Base-by-base conservation (phyloP, 306 rosid species). In the Morella rubra region DNA sequence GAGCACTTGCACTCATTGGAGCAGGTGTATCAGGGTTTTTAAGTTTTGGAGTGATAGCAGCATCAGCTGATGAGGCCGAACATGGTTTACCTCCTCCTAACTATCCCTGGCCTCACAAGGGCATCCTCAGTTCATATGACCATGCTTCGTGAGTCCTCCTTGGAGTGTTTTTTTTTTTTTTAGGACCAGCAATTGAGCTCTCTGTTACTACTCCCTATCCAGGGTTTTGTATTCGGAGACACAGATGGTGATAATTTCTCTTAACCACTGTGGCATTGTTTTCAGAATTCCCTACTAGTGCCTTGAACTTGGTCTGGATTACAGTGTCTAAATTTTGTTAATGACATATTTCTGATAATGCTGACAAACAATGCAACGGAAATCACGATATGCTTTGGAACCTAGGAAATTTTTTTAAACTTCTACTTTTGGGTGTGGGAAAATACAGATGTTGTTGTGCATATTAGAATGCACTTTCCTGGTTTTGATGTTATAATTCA, bases 81-180 rank as follows among this genome's bases (percentile, higher is more conserved):
- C 98, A 96, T 75, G 98, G 99, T 76, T 88, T 96, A 64, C 97
- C 84, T 44, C 87, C 89, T 80, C 92, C 99, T 71, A 84, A 45
- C 89, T 96, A 92, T 87, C 99, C 99, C 44, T 96, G 99, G 99
- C 99, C 99, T 77, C 99, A 96, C 81, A n/a, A 82, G 72, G 99
- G 99, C 72, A 96, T 96, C 69, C 95, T 96, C 60, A 96, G 99
- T 79, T 96, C 99, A 81, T 96, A 96, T 68, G 99, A 96, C 73
- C 99, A 92, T 80, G 96, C 93, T 81, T 91, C 99, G 98, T 92
- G 71, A 87, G 99, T 89, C 80, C 58, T 45, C 41, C 64, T 53
- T 44, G 24, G 22, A 54, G 12, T 37, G 53, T 37, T 41, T 44
- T 56, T 44, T 81, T 18, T 27, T 45, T 73, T 18, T 6, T 40